Evolutionary conservation across 1,284 basidiomycete genomes (phyloP), one percentile per base, ranked within the genome.

Genomic region (Heimioporus punctisporus): DNA sequence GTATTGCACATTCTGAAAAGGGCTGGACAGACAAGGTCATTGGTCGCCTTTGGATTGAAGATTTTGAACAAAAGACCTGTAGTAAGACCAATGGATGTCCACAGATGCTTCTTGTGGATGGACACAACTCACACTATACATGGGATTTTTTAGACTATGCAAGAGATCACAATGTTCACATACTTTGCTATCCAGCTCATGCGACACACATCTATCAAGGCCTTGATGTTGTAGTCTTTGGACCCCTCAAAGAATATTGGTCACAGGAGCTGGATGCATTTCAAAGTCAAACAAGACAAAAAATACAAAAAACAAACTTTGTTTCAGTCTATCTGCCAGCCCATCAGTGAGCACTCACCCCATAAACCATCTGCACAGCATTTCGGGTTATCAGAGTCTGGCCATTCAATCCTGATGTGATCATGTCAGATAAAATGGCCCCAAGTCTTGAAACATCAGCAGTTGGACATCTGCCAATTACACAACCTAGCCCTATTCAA

Each of bases 41-140:
- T 21, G 45, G 46, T 0, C 6, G 4, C 0, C 19, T 46, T 0
- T 54, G 39, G 39, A 44, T 50, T 7, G n/a, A 54, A 8, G 37
- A 54, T 11, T 54, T 54, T 27, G 37, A 54, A 1, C 2, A 42
- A 5, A 46, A 46, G 23, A 54, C 53, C 11, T 27, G n/a, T 6
- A 6, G 2, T 0, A 50, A 50, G 19, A 28, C 28, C 2, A 41
- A 46, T 47, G 39, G 39, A 7, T 14, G 17, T 2, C 3, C 53
- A 4, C 8, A 8, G 3, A 27, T 54, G 3, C 53, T 54, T 5
- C 48, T 54, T 19, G 28, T 54, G 12, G 44, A 54, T 28, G 30
- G 44, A 2, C 53, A 54, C 24, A 54, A 54, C 12, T 54, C 52
- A 2, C 43, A 54, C 26, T 54, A 50, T 15, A 54, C 24, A 17